phyloP scores from a whole-genome alignment of 805 yeast genomes.

The Zygotorulaspora danielsina region DNA sequence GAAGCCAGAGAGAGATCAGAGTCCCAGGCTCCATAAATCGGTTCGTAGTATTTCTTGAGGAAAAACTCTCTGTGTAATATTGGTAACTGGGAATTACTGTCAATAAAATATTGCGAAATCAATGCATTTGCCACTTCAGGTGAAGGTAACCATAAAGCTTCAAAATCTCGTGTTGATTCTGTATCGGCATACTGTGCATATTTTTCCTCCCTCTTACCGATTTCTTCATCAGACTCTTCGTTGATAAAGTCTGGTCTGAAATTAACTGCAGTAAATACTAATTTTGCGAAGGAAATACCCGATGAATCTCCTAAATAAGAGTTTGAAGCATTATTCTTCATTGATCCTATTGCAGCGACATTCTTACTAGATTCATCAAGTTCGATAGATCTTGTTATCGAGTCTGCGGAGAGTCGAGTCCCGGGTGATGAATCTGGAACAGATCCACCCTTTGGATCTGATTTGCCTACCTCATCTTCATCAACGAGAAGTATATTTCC shows the following conservation, averaged over 20 bases:
- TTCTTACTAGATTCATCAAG: slow-evolving; percentile 24
- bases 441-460: slow-evolving; percentile 1
- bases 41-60: slow-evolving; percentile 60
- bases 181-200: slow-evolving; percentile 21
- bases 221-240: slow-evolving; percentile 26
- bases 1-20: slow-evolving; percentile 53
- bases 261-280: slow-evolving; percentile 74
- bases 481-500: neutral
- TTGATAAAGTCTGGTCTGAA: slow-evolving; percentile 39
- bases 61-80: slow-evolving; percentile 78
- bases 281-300: slow-evolving; percentile 69
- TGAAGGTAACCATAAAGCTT: slow-evolving; percentile 48
- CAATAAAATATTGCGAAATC: slow-evolving; percentile 64
- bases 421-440: slow-evolving; percentile 2
- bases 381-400: slow-evolving; percentile 15
- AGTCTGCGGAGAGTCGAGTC: neutral
- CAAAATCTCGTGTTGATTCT: slow-evolving; percentile 20
- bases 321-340: slow-evolving; percentile 25
- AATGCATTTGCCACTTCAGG: slow-evolving; percentile 66
- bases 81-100: slow-evolving; percentile 80
- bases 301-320: slow-evolving; percentile 48
- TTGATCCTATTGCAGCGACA: slow-evolving; percentile 22
- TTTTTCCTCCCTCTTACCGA: slow-evolving; percentile 20
- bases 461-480: neutral
- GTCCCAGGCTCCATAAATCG: slow-evolving; percentile 71